Conservation (phyloP, 208 protist genomes). For the Wallacemonas sp. region DNA sequence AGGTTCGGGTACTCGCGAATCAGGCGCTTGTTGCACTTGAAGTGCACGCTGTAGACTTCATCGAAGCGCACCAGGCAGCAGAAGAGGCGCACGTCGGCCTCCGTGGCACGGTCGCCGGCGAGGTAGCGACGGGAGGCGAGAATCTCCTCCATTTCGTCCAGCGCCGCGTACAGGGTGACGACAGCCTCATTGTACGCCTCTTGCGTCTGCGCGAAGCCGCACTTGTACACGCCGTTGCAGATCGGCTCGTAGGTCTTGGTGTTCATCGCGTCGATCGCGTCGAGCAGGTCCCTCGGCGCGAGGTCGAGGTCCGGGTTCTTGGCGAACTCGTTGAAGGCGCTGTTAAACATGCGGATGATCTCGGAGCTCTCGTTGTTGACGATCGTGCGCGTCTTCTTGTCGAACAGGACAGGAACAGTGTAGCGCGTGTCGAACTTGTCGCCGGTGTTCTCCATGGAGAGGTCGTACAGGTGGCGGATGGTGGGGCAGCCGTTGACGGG, state of each 20-base stretch:
- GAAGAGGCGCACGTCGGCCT: conserved; percentile 88
- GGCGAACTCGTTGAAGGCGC: conserved; percentile 58
- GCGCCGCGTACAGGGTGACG: conserved; percentile 33
- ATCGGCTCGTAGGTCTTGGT: conserved; percentile 73
- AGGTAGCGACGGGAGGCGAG: conserved; percentile 70
- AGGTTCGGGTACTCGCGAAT: conserved; percentile 85
- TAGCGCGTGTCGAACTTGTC: conserved; percentile 49
- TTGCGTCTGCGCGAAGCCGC: conserved; percentile 82
- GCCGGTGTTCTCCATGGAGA: conserved; percentile 43
- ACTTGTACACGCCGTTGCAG: conserved; percentile 92
- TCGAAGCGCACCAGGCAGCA: conserved; percentile 91
- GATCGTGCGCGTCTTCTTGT: conserved; percentile 78
- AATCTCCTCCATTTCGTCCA: conserved; percentile 47
- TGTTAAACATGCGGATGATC: conserved; percentile 90
- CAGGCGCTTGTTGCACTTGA: conserved; percentile 83
- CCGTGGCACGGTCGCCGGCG: conserved; percentile 47
- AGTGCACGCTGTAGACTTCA: conserved; percentile 83
- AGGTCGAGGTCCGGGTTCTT: conserved; percentile 68
- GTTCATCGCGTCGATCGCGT: conserved; percentile 85
- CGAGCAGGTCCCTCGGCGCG: conserved; percentile 55
- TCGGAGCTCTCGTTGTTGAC: conserved; percentile 93
- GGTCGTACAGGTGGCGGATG: conserved; percentile 71
- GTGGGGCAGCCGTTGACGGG: conserved; percentile 31
- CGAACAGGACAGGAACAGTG: conserved; percentile 93
- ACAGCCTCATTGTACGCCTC: conserved; percentile 59